Evolutionary conservation across 345 rosid species (phyloP), one percentile per base, ranked within the genome.

Genomic region (Arabis hirsuta): DNA sequence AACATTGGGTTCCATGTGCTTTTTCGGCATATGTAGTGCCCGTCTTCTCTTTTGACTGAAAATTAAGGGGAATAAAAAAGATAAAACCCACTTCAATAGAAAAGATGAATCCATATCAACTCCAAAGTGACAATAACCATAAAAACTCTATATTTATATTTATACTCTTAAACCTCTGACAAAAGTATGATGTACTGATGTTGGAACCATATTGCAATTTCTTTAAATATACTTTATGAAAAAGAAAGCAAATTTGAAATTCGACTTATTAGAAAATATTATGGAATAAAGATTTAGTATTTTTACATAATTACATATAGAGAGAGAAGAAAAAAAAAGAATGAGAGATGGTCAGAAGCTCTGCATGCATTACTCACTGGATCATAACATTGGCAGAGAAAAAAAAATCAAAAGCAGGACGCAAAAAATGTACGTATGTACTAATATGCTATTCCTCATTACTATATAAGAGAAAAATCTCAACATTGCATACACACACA

Each of bases 1-100:
- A 54, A 42, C 72, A 71, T 70, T 79, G 89, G 90, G 87, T 83
- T 86, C 86, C 90, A 90, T 80, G 86, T 76, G 85, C 83, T 59
- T 83, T 83, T 82, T 78, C 54, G 69, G 76, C 76, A 73, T 76
- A 55, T 71, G 62, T 64, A 55, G 71, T 68, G 83, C 89, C 81
- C 88, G 79, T 74, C 58, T 6, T 62, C 60, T 42, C 84, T 81
- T 82, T 86, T 85, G 88, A 85, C 91, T 77, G 69, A 73, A 54
- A 59, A 59, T 45, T 42, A 43, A 61, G 55, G 44, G 56, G 36
- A 56, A 34, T 34, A 64, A 62, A 50, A 50, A 55, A 65, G 48
- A 55, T 48, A 11, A 55, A 73, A 45, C 77, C 77, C 55, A 55
- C 71, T 73, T 55, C 50, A 42, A 72, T 34, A 63, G 48, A 54